Evolutionary conservation across 306 rosid species (phyloP), one percentile per base, ranked within the genome.

Genomic region (Ziziphus jujuba): DNA sequence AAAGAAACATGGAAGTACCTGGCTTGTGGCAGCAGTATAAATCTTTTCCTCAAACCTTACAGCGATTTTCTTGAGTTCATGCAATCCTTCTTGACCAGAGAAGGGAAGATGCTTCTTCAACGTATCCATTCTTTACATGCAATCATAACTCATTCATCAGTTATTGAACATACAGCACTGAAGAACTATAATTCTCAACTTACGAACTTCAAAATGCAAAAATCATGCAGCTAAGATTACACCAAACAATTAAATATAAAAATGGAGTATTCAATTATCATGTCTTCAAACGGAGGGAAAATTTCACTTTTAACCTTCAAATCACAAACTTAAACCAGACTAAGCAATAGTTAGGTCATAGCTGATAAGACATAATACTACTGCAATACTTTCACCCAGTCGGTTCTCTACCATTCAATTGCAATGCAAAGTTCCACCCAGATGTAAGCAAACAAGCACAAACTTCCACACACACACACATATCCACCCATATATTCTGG

Each of bases 1-100:
- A 2, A 45, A 70, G 69, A 17, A 50, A 21, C 34, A 45, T 63
- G 34, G 47, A 68, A 21, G 21, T 77, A 92, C 97, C 93, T 90
- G 90, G 73, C 67, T 87, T 31, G 80, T 77, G 47, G 97, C 87
- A 53, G 79, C 84, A 53, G 65, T 13, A 72, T 72, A 86, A 74
- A 87, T 79, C 79, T 90, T 86, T 43, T 92, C 98, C 81, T 92
- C 93, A 73, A 92, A 87, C 78, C 91, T 89, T 63, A 75, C 79
- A 68, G 95, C 95, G 64, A 89, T 87, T 71, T 77, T 81, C 60
- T 13, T 66, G 40, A 92, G 89, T 75, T 86, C 88, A 33, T 2
- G 75, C 56, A 89, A 47, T 67, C 96, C 95, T 2, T 79, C 95
- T 43, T 74, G 70, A 56, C 85, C 96, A 35, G 84, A 63, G 74